Evolutionary conservation across 192 early-diverging fungal species (phyloP).

Genomic region (Backusella tuberculispora): DNA sequence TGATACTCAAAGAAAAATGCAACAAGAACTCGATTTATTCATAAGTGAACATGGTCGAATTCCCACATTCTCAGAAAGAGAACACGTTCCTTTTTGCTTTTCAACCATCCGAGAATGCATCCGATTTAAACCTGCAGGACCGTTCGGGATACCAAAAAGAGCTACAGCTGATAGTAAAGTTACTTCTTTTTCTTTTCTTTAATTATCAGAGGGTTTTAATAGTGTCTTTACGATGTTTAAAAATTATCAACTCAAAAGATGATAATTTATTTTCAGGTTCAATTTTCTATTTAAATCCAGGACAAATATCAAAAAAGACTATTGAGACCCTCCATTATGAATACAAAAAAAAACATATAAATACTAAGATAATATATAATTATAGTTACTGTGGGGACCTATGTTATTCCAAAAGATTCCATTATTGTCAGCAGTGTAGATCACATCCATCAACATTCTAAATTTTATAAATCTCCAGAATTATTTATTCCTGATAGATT

Average conservation of each 20-base stretch:
- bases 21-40: conserved; percentile 19
- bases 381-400: conserved; percentile 31
- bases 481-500: conserved; percentile 54
- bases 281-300: no score
- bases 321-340: no score
- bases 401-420: conserved; percentile 53
- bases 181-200: background rate
- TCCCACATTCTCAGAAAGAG: conserved; percentile 12
- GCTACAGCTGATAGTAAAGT: conserved; percentile 18
- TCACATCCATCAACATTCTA: conserved; percentile 47
- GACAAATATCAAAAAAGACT: no score
- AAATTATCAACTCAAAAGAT: no score
- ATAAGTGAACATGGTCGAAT: background rate
- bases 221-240: no score
- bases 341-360: background rate
- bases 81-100: conserved; percentile 18
- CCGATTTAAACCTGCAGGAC: conserved; percentile 1
- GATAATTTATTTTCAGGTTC: no score
- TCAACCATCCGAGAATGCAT: conserved; percentile 31
- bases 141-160: conserved; percentile 18
- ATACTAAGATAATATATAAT: background rate
- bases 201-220: background rate
- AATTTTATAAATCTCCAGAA: conserved; percentile 45
- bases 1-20: conserved; percentile 21
- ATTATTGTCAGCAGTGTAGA: conserved; percentile 52